Percentiles rank a stretch among this genome's conserved stretches.
Evolutionary conservation across 2,329 filamentous ascomycete genomes (phyloP).

Genomic region (Claviceps sorghi): DNA sequence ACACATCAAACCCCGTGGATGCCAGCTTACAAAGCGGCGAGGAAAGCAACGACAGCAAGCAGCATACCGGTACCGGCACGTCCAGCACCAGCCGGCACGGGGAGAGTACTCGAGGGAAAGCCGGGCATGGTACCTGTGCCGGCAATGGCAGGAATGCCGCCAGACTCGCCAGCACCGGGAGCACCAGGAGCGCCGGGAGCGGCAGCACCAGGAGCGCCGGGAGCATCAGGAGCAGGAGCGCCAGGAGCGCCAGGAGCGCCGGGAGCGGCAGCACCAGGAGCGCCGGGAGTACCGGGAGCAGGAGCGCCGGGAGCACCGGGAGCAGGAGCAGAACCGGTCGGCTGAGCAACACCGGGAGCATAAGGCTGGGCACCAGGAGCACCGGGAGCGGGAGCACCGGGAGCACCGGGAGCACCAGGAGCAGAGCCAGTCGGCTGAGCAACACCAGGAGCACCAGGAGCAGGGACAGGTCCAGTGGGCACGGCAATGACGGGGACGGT

Average conservation of each 20-base stretch:
- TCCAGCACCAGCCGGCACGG: constrained; percentile 25
- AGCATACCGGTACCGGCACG: constrained; percentile 29
- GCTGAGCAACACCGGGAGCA: not conserved
- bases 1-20: not conserved
- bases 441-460: constrained; percentile 4
- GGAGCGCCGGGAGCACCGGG: not conserved
- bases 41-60: constrained; percentile 28
- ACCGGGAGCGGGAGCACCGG: not conserved
- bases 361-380: constrained; percentile 6
- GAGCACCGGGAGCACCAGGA: constrained; percentile 3
- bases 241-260: not conserved
- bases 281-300: not conserved
- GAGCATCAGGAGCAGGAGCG: not conserved
- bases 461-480: constrained; percentile 18
- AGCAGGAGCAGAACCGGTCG: too few species aligned
- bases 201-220: not conserved
- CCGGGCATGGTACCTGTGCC: constrained; percentile 22
- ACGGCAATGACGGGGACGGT: constrained; percentile 40
- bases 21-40: constrained; percentile 30
- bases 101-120: constrained; percentile 17
- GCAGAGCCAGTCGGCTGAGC: constrained; percentile 4
- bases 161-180: not conserved
- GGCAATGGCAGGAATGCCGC: constrained; percentile 12
- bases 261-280: not conserved
- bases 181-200: not conserved